phyloP scores from a whole-genome alignment of 371 early-diverging fungal species.

The Mortierella sp. region DNA sequence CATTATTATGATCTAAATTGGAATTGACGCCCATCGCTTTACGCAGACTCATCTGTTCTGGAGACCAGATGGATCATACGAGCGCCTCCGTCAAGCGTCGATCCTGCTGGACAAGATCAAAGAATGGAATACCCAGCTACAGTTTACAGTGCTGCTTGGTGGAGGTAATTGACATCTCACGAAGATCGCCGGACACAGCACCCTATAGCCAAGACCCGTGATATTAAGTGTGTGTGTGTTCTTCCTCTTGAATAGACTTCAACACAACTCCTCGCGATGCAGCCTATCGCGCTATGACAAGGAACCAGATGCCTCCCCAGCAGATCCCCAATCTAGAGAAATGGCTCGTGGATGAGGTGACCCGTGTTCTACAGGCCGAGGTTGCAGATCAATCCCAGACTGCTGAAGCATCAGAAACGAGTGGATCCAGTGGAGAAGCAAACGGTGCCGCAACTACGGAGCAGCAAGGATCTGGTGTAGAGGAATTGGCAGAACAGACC shows the following conservation, averaged over 20 bases:
- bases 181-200: too few species aligned
- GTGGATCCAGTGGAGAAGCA: background rate
- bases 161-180: slow-evolving; percentile 54
- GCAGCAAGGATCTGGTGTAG: slow-evolving; percentile 2
- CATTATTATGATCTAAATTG: too few species aligned
- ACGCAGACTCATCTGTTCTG: slow-evolving; percentile 63
- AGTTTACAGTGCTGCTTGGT: slow-evolving; percentile 46
- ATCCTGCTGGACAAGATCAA: slow-evolving; percentile 52
- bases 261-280: slow-evolving; percentile 68
- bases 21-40: background rate
- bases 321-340: slow-evolving; percentile 42
- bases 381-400: too few species aligned
- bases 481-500: slow-evolving; percentile 19
- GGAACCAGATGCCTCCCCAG: slow-evolving; percentile 45
- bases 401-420: background rate
- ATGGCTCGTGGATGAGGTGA: slow-evolving; percentile 45
- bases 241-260: slow-evolving; percentile 52
- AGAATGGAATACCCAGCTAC: slow-evolving; percentile 36
- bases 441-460: background rate
- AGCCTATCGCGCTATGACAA: slow-evolving; percentile 52
- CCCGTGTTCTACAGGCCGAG: slow-evolving; percentile 36
- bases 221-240: too few species aligned
- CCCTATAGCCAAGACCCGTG: too few species aligned
- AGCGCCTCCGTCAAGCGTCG: slow-evolving; percentile 61
- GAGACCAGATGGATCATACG: slow-evolving; percentile 68